Evolutionary conservation across 345 rosid species (phyloP).

Genomic region (Firmiana major): DNA sequence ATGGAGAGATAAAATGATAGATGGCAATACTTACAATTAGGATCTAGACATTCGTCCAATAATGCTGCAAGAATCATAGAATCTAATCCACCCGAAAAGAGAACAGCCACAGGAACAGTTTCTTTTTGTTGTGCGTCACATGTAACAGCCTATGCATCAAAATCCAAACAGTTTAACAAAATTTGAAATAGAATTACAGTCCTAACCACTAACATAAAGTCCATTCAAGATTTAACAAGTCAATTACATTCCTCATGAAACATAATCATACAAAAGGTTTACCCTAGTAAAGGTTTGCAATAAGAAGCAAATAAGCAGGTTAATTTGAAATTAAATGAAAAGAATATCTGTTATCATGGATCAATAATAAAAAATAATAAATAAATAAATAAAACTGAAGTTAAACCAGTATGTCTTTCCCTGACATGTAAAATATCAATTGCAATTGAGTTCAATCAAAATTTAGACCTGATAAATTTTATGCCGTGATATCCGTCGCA

Average conservation of each 20-base stretch:
- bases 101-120: constrained; percentile 70
- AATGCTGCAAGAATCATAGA: constrained; percentile 94
- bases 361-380: too few species aligned
- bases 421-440: background rate
- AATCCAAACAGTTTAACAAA: constrained; percentile 6
- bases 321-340: background rate
- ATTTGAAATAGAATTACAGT: background rate
- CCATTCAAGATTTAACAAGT: background rate
- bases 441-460: background rate
- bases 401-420: background rate
- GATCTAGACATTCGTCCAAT: constrained; percentile 71
- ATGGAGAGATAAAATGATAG: background rate
- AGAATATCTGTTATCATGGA: background rate
- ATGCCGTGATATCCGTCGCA: constrained; percentile 55
- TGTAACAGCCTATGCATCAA: constrained; percentile 37
- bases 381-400: background rate
- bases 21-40: constrained; percentile 46
- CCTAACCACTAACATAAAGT: background rate
- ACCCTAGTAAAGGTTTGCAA: background rate
- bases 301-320: background rate
- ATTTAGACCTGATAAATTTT: constrained; percentile 54
- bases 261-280: background rate
- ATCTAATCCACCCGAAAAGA: constrained; percentile 96
- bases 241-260: background rate
- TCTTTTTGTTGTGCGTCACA: constrained; percentile 30